Conservation (phyloP, 768 basidiomycete genomes). For the Macrolepiota fuliginosa region DNA sequence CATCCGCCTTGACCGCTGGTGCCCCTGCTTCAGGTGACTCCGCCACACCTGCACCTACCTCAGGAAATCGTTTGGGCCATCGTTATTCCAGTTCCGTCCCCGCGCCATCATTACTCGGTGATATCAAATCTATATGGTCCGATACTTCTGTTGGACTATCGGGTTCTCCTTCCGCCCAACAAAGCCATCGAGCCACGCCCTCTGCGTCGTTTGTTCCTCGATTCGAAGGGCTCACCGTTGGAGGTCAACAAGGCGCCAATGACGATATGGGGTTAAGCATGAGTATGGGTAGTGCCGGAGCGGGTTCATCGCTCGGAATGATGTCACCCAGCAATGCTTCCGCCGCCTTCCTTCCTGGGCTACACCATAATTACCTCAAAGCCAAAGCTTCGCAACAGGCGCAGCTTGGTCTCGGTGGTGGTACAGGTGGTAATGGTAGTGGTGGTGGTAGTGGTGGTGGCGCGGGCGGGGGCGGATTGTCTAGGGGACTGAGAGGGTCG, state of each 20-base stretch:
- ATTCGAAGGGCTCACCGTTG: constrained; percentile 26
- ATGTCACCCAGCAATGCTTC: constrained; percentile 76
- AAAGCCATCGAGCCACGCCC: constrained; percentile 39
- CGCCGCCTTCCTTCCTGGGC: constrained; percentile 75
- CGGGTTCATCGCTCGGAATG: constrained; percentile 29
- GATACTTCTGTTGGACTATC: constrained; percentile 38
- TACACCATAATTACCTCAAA: constrained; percentile 62
- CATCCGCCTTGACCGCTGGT: constrained; percentile 16
- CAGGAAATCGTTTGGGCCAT: constrained; percentile 40
- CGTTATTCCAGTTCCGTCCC: constrained; percentile 85
- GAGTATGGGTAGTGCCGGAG: constrained; percentile 31
- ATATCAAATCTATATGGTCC: constrained; percentile 81
- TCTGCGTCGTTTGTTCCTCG: constrained; percentile 54
- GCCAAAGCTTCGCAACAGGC: constrained; percentile 42
- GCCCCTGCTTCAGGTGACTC: constrained; percentile 2
- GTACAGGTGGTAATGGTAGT: not conserved
- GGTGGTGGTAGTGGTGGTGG: constrained; percentile 18
- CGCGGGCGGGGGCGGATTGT: constrained; percentile 25
- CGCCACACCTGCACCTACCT: not conserved
- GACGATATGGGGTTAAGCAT: constrained; percentile 34
- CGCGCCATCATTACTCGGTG: constrained; percentile 70
- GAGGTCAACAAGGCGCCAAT: constrained; percentile 15
- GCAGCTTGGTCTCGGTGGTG: constrained; percentile 21
- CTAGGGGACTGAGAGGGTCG: constrained; percentile 28
- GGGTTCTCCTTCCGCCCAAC: constrained; percentile 28